Conservation (phyloP, 257 asterid species). For the Ocimum tenuiflorum region DNA sequence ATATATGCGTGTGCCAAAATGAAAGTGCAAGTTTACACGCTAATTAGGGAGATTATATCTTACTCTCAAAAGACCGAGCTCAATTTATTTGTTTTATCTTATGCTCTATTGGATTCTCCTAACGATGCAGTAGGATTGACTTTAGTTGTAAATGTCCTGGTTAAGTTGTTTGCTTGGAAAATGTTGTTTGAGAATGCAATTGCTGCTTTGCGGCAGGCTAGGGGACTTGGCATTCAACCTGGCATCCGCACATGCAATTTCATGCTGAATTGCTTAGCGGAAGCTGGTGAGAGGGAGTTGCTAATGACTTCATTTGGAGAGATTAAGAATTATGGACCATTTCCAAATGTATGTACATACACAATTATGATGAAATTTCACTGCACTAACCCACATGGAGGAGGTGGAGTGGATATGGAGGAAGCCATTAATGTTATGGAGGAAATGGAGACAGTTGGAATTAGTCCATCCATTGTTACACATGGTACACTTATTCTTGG, state of each 20-base stretch:
- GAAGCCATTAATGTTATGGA: conserved; percentile 37
- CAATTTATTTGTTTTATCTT: conserved; percentile 32
- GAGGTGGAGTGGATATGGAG: conserved; percentile 26
- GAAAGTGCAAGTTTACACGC: conserved; percentile 37
- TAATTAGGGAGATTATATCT: conserved; percentile 38
- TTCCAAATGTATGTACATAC: conserved; percentile 46
- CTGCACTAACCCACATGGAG: conserved; percentile 27
- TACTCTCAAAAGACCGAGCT: conserved; percentile 28
- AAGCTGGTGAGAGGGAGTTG: conserved; percentile 27
- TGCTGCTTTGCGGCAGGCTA: conserved; percentile 34
- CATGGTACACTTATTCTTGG: conserved; percentile 41
- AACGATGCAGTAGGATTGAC: conserved; percentile 21
- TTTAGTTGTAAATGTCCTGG: conserved; percentile 32
- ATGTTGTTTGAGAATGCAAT: conserved; percentile 38
- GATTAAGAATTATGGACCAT: conserved; percentile 51
- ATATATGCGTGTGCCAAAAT: conserved; percentile 44
- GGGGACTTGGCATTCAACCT: conserved; percentile 34
- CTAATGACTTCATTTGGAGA: conserved; percentile 32
- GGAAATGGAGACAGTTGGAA: conserved; percentile 43
- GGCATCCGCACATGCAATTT: conserved; percentile 45
- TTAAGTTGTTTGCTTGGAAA: conserved; percentile 49
- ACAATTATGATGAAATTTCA: conserved; percentile 46
- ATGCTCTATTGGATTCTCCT: conserved; percentile 22
- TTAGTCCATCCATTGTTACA: conserved; percentile 47
- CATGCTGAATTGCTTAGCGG: conserved; percentile 55